Conservation (phyloP, 2,329 filamentous ascomycete genomes). For the Monascus ruber region DNA sequence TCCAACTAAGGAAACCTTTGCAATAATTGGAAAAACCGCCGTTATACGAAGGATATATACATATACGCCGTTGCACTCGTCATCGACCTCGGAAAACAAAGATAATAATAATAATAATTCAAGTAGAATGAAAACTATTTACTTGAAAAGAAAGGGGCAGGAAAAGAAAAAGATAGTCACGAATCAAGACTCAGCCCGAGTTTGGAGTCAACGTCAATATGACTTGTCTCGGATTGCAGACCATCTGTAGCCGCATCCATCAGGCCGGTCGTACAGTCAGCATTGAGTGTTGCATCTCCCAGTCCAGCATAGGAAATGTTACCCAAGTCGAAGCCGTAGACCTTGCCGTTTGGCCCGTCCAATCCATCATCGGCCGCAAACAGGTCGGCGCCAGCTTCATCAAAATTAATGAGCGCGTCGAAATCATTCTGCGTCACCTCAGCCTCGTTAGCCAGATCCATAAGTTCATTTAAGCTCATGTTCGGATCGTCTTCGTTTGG, state of each 20-base stretch:
- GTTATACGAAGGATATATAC: no score
- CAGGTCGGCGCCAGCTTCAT: constrained; percentile 27
- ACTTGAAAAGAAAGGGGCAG: background rate
- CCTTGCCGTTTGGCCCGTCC: constrained; percentile 9
- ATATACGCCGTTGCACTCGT: no score
- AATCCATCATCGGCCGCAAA: constrained; percentile 20
- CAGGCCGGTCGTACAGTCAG: no score
- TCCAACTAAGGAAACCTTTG: no score
- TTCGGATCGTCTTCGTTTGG: constrained; percentile 19
- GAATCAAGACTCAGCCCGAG: constrained; percentile 9
- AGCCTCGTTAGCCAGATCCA: constrained; percentile 33
- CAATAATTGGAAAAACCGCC: no score
- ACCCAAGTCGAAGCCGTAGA: constrained; percentile 8
- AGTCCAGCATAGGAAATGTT: constrained; percentile 7
- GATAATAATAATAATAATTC: constrained; percentile 1
- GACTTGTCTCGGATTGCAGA: background rate
- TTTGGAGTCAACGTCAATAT: constrained; percentile 10
- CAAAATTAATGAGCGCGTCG: constrained; percentile 36
- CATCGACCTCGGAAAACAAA: background rate
- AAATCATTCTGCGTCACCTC: constrained; percentile 36
- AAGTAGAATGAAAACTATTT: background rate
- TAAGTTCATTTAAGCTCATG: constrained; percentile 29
- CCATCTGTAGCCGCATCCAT: no score
- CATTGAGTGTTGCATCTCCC: background rate
- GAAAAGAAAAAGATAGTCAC: constrained; percentile 4